phyloP scores from a whole-genome alignment of 176 grass and related monocot species.

The Musa itinerans region DNA sequence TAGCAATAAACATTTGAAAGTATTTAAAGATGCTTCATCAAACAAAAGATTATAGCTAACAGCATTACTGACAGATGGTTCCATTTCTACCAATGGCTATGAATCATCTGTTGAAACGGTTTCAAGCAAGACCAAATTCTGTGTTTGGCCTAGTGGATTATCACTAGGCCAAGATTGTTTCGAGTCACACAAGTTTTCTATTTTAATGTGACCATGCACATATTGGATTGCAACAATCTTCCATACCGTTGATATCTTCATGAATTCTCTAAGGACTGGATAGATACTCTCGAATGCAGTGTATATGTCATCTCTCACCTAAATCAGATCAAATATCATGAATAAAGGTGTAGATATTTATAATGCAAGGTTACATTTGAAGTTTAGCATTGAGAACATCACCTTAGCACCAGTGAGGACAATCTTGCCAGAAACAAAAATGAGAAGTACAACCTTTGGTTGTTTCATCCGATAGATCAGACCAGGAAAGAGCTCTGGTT shows the following conservation, averaged over 20 bases:
- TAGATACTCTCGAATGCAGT: slow-evolving; percentile 92
- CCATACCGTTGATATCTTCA: slow-evolving; percentile 86
- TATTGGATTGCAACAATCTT: too few species aligned
- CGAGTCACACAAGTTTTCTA: too few species aligned
- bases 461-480: slow-evolving; percentile 93
- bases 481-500: slow-evolving; percentile 84
- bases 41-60: too few species aligned
- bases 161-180: too few species aligned
- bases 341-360: background rate
- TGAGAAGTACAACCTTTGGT: slow-evolving; percentile 83
- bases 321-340: background rate
- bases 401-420: slow-evolving; percentile 92
- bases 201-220: too few species aligned
- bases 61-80: too few species aligned
- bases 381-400: background rate
- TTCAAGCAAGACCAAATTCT: too few species aligned
- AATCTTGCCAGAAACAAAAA: slow-evolving; percentile 97
- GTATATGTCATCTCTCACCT: slow-evolving; percentile 95
- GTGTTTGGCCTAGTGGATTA: too few species aligned
- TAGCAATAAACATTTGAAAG: too few species aligned
- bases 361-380: background rate
- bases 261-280: slow-evolving; percentile 73
- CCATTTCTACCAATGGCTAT: too few species aligned
- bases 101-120: too few species aligned
- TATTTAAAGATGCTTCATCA: too few species aligned